phyloP scores from a whole-genome alignment of 805 yeast genomes.

The Metschnikowia santaceciliae region DNA sequence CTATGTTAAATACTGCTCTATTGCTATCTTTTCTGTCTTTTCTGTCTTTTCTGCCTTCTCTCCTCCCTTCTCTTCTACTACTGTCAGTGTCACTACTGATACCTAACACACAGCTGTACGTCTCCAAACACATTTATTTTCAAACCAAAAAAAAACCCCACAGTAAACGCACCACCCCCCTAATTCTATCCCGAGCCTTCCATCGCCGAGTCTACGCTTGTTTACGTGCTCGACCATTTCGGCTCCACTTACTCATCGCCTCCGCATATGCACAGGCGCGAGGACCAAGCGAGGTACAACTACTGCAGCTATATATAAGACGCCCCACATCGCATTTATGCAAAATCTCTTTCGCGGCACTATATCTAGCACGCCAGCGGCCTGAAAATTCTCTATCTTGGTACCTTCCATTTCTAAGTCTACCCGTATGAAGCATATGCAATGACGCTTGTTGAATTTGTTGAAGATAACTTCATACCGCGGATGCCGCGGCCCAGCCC shows the following conservation, averaged over 20 bases:
- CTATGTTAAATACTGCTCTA: too few species aligned
- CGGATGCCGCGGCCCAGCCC: conserved; percentile 9
- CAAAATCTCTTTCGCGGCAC: background rate
- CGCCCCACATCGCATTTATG: conserved; percentile 4
- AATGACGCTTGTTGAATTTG: conserved; percentile 6
- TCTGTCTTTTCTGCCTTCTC: too few species aligned
- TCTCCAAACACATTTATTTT: too few species aligned
- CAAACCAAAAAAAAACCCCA: too few species aligned
- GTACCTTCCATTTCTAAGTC: background rate
- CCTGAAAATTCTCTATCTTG: background rate
- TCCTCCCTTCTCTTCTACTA: too few species aligned
- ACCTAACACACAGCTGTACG: too few species aligned
- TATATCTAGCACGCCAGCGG: background rate
- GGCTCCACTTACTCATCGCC: background rate
- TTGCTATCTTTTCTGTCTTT: too few species aligned
- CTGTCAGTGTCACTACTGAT: too few species aligned
- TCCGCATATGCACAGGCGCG: background rate
- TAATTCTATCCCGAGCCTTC: too few species aligned
- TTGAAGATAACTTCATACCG: conserved; percentile 17
- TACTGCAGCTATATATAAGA: background rate
- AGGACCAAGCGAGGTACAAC: background rate
- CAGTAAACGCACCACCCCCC: too few species aligned
- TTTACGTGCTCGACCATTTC: too few species aligned
- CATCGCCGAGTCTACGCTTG: too few species aligned
- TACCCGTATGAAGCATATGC: background rate